These are phyloP conservation scores for Fusarium luffae DNA, from an alignment of 2,329 filamentous ascomycete genomes.

Conservation along the genomic window DNA sequence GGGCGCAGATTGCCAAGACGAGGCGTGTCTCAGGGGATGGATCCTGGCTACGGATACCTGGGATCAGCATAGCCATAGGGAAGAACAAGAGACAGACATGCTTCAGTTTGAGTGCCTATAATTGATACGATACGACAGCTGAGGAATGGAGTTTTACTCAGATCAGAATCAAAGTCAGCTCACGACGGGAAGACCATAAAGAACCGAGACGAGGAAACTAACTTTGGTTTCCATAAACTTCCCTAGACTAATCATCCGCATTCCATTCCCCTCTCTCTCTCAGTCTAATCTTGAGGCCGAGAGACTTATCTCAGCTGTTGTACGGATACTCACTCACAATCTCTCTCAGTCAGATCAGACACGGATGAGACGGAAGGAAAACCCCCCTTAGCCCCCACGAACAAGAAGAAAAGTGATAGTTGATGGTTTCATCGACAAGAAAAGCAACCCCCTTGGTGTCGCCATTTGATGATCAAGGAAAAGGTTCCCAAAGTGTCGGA, in stretches of 20 bases:
- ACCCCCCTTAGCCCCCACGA: conserved; percentile 6
- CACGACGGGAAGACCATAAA: conserved; percentile 8
- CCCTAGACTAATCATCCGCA: conserved; percentile 26
- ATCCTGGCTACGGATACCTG: conserved; percentile 39
- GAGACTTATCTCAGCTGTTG: not conserved
- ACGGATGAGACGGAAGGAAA: conserved; percentile 9
- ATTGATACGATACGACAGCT: conserved; percentile 23
- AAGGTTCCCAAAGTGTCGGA: conserved; percentile 28
- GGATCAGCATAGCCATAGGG: conserved; percentile 14
- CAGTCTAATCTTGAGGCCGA: not conserved
- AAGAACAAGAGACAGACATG: conserved; percentile 20
- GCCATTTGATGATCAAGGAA: conserved; percentile 9
- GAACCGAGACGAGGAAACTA: conserved; percentile 11
- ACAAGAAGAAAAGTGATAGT: conserved; percentile 4
- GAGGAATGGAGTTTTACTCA: conserved; percentile 40
- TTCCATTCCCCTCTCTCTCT: conserved; percentile 7
- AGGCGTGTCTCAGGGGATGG: conserved; percentile 44
- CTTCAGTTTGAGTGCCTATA: not conserved
- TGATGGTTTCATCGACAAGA: conserved; percentile 28
- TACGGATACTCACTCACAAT: not conserved
- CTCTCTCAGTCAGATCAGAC: not conserved
- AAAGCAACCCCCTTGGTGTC: conserved; percentile 17
- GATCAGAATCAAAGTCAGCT: conserved; percentile 3
- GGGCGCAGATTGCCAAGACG: conserved; percentile 37
- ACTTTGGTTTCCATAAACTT: conserved; percentile 8